Conservation (phyloP, 352 stramenopile species). For the Halophytophthora batemanensis region DNA sequence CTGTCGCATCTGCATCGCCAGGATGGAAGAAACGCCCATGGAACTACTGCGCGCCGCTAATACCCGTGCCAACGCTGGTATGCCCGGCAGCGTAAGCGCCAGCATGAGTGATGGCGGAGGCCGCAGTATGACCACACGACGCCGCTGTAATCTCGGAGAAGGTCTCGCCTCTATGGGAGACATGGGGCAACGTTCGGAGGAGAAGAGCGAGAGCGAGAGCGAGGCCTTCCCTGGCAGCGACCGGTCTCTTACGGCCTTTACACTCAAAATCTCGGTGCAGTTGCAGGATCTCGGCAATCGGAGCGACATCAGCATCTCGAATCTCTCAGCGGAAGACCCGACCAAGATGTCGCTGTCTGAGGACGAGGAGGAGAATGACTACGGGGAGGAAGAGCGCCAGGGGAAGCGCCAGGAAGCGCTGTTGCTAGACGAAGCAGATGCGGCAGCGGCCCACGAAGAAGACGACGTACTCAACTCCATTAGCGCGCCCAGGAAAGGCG, state of each 20-base stretch:
- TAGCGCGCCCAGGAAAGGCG: conserved; percentile 11
- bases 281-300: conserved; percentile 22
- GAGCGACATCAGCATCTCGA: conserved; percentile 23
- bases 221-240: conserved; percentile 23
- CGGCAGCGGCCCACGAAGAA: not conserved
- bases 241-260: conserved; percentile 27
- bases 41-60: conserved; percentile 20
- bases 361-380: conserved; percentile 25
- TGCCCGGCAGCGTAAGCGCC: conserved; percentile 8
- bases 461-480: conserved; percentile 36
- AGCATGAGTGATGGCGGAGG: too few relatives aligned
- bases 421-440: not conserved
- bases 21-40: conserved; percentile 26
- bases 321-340: conserved; percentile 25
- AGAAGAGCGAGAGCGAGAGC: conserved; percentile 18
- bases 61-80: conserved; percentile 4
- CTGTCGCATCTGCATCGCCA: conserved; percentile 31
- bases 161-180: too few relatives aligned
- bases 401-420: conserved; percentile 6
- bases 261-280: conserved; percentile 29
- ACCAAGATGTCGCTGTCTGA: conserved; percentile 23
- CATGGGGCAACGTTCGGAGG: not conserved
- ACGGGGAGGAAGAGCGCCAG: conserved; percentile 9
- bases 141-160: too few relatives aligned
- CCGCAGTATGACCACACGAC: too few relatives aligned